These are phyloP conservation scores for Evansstolkia leycettana DNA, from an alignment of 495 filamentous ascomycete species.

Conservation along the genomic window DNA sequence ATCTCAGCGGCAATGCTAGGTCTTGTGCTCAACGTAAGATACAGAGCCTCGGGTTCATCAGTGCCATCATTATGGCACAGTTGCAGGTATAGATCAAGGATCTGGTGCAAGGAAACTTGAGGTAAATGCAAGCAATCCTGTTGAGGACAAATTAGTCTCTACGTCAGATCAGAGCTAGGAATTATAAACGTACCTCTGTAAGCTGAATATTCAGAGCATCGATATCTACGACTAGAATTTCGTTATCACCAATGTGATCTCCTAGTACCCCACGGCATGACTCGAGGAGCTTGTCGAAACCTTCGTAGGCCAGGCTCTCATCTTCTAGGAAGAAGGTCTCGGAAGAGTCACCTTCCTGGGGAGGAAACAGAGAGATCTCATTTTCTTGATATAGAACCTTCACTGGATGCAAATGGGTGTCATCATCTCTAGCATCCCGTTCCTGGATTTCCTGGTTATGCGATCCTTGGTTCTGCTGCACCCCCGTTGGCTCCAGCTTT, in stretches of 20 bases:
- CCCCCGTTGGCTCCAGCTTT: conserved; percentile 4
- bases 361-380: conserved; percentile 62
- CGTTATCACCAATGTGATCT: conserved; percentile 50
- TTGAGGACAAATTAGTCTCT: too few species aligned
- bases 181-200: conserved; percentile 48
- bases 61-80: conserved; percentile 49
- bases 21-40: conserved; percentile 39
- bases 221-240: conserved; percentile 59
- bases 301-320: conserved; percentile 42
- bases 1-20: conserved; percentile 29
- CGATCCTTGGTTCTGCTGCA: conserved; percentile 1
- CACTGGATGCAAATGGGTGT: conserved; percentile 29
- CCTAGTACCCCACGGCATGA: conserved; percentile 54
- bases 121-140: conserved; percentile 34
- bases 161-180: too few species aligned
- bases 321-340: conserved; percentile 67
- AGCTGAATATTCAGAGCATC: conserved; percentile 56
- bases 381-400: conserved; percentile 54
- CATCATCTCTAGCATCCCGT: conserved; percentile 4
- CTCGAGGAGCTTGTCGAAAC: conserved; percentile 47
- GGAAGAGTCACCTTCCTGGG: conserved; percentile 46
- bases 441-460: conserved; percentile 2
- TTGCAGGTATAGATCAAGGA: conserved; percentile 45
- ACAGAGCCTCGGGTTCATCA: conserved; percentile 40
- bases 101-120: conserved; percentile 38